Percentiles rank a stretch among this genome's conserved stretches.
These are phyloP conservation scores for Picea abies DNA, from an alignment of 83 land plant species.

Conservation along the genomic window DNA sequence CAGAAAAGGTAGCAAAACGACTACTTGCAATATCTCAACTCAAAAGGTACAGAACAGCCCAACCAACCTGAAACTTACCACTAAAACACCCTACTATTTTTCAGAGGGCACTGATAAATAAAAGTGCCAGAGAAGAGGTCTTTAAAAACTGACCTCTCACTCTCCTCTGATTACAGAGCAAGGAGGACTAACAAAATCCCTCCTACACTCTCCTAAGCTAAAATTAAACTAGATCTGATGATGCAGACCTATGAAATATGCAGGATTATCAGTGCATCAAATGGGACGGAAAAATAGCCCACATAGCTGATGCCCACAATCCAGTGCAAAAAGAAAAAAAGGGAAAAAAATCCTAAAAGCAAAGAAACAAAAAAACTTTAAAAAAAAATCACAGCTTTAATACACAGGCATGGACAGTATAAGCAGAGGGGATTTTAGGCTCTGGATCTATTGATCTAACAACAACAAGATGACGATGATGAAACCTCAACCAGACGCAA, in stretches of 20 bases:
- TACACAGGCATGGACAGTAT: not conserved
- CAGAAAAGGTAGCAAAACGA: not conserved
- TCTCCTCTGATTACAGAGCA: not conserved
- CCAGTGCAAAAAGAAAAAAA: not conserved
- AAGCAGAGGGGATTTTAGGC: not conserved
- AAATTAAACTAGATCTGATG: not conserved
- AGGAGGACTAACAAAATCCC: conserved; percentile 8
- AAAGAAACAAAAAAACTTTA: not conserved
- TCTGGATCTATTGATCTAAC: not conserved
- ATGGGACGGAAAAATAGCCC: conserved; percentile 18
- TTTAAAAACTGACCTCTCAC: conserved; percentile 1
- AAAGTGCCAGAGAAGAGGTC: conserved; percentile 4
- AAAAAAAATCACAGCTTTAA: not conserved
- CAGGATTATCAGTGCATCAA: not conserved
- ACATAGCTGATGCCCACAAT: conserved; percentile 2
- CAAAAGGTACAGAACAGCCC: not conserved
- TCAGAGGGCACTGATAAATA: conserved; percentile 2
- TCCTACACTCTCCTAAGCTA: not conserved
- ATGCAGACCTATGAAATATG: not conserved
- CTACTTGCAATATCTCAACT: not conserved
- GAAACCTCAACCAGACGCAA: not conserved
- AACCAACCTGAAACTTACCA: not conserved
- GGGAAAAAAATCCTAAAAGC: not conserved
- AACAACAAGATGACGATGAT: conserved; percentile 2
- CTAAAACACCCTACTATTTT: not conserved